Conservation (phyloP, 805 yeast species). For the Metschnikowia rubicola region DNA sequence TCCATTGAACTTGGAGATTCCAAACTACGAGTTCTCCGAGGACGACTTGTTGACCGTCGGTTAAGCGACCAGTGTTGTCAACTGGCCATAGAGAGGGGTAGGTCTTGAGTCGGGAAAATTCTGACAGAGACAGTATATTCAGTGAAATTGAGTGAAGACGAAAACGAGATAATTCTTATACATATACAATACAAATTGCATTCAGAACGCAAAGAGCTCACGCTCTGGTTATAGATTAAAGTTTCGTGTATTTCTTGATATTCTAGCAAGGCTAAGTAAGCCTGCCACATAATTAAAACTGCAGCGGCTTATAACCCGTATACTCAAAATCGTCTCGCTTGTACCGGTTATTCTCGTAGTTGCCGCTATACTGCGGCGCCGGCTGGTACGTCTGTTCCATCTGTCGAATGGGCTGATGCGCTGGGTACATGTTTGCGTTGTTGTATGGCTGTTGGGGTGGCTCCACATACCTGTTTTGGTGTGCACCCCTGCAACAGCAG, state of each 20-base stretch:
- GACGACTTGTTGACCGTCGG: constrained; percentile 85
- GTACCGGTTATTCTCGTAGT: constrained; percentile 5
- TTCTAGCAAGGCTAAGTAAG: too few species aligned
- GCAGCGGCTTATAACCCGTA: constrained; percentile 14
- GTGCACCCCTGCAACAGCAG: constrained; percentile 42
- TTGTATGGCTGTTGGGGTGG: constrained; percentile 22
- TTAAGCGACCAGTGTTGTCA: constrained; percentile 35
- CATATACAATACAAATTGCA: constrained; percentile 11
- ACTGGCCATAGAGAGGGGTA: background rate
- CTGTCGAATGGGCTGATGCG: constrained; percentile 17
- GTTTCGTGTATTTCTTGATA: background rate
- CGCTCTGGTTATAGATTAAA: background rate
- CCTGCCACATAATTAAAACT: background rate
- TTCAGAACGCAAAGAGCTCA: constrained; percentile 1
- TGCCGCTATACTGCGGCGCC: background rate
- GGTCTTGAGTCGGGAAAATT: background rate
- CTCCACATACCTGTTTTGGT: constrained; percentile 16
- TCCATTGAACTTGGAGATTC: constrained; percentile 96
- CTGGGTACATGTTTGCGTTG: constrained; percentile 35
- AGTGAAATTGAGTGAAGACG: background rate
- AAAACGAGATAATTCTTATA: constrained; percentile 3
- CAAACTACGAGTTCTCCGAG: constrained; percentile 76
- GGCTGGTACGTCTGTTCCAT: constrained; percentile 15
- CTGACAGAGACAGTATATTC: background rate
- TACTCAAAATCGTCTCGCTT: constrained; percentile 4